Conservation (phyloP, 2,329 filamentous ascomycete species). For the Colletotrichum higginsianum region DNA sequence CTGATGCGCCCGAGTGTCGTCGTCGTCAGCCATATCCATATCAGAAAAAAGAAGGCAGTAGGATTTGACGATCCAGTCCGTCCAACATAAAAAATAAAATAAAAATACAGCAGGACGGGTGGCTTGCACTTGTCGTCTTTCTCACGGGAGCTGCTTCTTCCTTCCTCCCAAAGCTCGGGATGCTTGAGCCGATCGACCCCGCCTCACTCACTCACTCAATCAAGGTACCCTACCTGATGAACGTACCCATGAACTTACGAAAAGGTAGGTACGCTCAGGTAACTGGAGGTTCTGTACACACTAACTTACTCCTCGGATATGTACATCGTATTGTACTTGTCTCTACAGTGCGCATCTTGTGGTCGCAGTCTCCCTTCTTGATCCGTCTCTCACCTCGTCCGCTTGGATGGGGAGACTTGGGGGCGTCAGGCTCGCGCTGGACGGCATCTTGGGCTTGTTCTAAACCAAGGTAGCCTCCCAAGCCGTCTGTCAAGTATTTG, state of each 20-base stretch:
- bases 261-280: no score
- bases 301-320: no score
- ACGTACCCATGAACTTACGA: no score
- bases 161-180: constrained; percentile 8
- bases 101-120: neutral
- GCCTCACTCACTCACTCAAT: neutral
- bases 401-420: constrained; percentile 26
- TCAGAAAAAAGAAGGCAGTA: no score
- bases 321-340: no score
- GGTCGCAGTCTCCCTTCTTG: neutral
- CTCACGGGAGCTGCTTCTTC: neutral
- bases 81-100: neutral
- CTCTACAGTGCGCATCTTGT: no score
- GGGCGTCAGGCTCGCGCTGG: constrained; percentile 24
- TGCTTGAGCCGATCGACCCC: constrained; percentile 26
- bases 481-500: constrained; percentile 7
- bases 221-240: no score
- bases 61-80: neutral
- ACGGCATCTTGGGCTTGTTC: constrained; percentile 28
- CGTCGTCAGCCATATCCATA: neutral
- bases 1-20: constrained; percentile 7
- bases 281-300: no score
- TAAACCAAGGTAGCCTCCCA: constrained; percentile 23
- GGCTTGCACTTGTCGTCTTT: constrained; percentile 14
- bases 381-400: neutral